Evolutionary conservation across 805 yeast genomes (phyloP), one percentile per base, ranked within the genome.

Genomic region (Ogataea ganodermae): DNA sequence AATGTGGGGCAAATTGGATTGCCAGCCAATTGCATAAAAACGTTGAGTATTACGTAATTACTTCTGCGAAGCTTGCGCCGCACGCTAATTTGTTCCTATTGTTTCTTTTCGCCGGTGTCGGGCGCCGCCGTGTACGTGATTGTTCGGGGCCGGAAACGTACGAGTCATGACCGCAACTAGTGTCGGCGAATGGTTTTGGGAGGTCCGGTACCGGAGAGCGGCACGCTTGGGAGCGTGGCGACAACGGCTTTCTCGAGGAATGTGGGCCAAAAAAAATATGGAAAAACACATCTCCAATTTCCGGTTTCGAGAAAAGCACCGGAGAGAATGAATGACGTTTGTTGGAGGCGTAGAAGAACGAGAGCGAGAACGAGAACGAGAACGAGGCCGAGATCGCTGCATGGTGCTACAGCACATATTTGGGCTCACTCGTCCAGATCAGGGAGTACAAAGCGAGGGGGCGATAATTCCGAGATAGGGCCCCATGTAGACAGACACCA

Each of bases 91-190:
- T 17, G 10, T 16, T 27, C 9, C 23, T 40, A 31, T 40, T 40
- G 35, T 40, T 23, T 22, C n/a, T 31, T 31, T 40, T 40, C 44
- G 35, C 44, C 44, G 44, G 44, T 32, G 37, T 28, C 44, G 44
- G 44, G 33, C 33, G 33, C 44, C 40, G 28, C 40, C 20, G 35
- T 14, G 18, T 21, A 28, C 30, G 13, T 9, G 26, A 16, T 23
- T 36, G 40, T 26, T 18, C 13, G 8, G 17, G 3, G 32, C 32
- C 42, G 42, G 42, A 38, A 26, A 38, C 42, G 4, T 14, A 22
- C 22, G 28, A 35, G 39, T 35, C 37, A 35, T 13, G 39, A 6
- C 28, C 33, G 22, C 16, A 20, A 18, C n/a, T 16, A 26, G 32
- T 7, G 42, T 18, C 4, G 30, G n/a, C n/a, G n/a, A n/a, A n/a